Evolutionary conservation across 345 rosid genomes (phyloP).

Genomic region (Eucalyptus virginea): DNA sequence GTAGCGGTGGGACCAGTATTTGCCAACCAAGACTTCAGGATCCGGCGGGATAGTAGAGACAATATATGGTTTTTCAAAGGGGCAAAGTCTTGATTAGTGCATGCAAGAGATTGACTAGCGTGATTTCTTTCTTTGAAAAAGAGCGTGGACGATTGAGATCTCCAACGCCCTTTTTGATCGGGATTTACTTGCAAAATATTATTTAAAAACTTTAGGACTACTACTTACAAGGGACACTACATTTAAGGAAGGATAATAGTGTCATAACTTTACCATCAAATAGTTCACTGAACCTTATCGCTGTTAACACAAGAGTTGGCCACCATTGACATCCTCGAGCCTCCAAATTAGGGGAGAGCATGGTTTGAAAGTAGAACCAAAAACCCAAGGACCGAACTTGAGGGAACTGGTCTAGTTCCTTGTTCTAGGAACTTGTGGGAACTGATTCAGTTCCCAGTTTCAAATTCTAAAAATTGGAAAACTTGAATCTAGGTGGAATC

Average conservation of each 20-base stretch:
- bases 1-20: background rate
- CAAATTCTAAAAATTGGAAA: too few species aligned
- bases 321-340: background rate
- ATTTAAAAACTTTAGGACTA: background rate
- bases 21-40: background rate
- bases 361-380: rapidly evolving
- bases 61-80: background rate
- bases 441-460: rapidly evolving
- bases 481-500: too few species aligned
- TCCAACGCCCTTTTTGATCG: background rate
- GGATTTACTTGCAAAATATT: background rate
- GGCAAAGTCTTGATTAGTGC: background rate
- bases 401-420: too few species aligned
- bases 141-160: background rate
- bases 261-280: background rate
- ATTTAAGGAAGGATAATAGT: background rate
- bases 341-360: background rate
- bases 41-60: background rate
- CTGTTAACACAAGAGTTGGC: background rate
- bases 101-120: background rate
- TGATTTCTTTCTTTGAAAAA: background rate
- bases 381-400: too few species aligned
- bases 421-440: too few species aligned
- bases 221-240: background rate
- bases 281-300: rapidly evolving